Base-by-base conservation (phyloP, 768 basidiomycete genomes). In the Boletus vermiculosoides region DNA sequence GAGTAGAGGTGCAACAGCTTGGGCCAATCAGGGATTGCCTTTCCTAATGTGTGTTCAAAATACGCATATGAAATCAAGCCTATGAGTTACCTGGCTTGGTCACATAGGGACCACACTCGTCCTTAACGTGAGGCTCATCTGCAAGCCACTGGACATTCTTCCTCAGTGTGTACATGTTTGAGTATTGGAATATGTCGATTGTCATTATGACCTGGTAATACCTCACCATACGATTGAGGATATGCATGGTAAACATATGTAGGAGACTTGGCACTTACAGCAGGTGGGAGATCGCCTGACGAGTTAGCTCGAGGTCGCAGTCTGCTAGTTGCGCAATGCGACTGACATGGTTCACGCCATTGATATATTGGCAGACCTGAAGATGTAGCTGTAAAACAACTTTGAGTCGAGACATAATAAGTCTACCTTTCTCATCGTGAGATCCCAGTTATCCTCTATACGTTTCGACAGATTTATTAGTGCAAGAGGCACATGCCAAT, bases 131-230 rank as follows among this genome's bases (percentile, higher is more conserved):
- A 4, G 79, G 73, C 67, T 95, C 92, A 49, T 90, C 84, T 15
- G 90, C 92, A 34, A 97, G 83, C 82, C 89, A 92, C 63, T 93
- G 87, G 23, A 97, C 84, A 58, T 86, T 88, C 63, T 89, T 91
- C 50, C 89, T 84, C 28, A 94, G 78, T 0, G 93, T 94, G 69
- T 99, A 99, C 87, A 96, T 93, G 71, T 98, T 98, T 16, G 94
- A 94, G 71, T 89, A 96, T 71, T 97, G 95, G 71, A 99, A 99
- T 44, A 98, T 92, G 74, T 99, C 97, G 53, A 95, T 85, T 60
- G 87, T 90, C 90, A 98, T 94, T 61, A 97, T 86, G 41, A 95
- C 94, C 75, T 97, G 93, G 69, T 98, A 98, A 67, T 94, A 97
- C 44, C 93, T 95, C 60, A n/a, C 25, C 45, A 18, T 55, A 30